A percentile compares a stretch with the other conserved stretches of the same genome.
Conservation (phyloP, 2,329 filamentous ascomycete genomes). For the Cordyceps cicadae region DNA sequence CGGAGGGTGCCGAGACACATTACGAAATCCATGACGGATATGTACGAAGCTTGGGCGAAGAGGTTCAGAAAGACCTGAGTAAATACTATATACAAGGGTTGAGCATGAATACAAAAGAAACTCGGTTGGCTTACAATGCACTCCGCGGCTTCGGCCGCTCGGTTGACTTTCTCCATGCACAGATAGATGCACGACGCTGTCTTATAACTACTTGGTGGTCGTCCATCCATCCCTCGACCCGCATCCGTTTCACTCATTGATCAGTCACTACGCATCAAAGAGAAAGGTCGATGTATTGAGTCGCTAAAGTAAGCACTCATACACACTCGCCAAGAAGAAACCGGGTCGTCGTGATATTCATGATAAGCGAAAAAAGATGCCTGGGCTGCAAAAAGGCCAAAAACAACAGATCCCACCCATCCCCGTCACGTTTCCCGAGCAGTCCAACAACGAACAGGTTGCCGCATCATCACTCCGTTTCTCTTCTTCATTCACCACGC, state of each 20-base stretch:
- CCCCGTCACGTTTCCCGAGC: neutral
- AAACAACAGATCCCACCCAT: neutral
- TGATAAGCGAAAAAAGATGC: neutral
- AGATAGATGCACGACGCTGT: too few species aligned
- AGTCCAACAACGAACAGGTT: neutral
- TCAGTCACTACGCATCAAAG: neutral
- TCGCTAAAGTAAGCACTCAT: neutral
- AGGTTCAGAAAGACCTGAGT: slow-evolving; percentile 25
- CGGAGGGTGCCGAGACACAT: slow-evolving; percentile 47
- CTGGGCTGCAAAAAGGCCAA: neutral
- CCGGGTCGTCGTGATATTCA: neutral
- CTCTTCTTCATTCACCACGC: neutral
- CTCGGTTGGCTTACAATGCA: too few species aligned
- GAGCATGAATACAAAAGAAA: neutral
- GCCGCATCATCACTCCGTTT: neutral
- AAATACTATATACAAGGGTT: too few species aligned
- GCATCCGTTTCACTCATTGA: too few species aligned
- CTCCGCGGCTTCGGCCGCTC: too few species aligned
- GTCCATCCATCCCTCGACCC: too few species aligned
- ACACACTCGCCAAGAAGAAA: neutral
- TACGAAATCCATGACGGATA: slow-evolving; percentile 47
- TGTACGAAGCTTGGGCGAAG: slow-evolving; percentile 49
- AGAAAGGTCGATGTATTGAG: neutral
- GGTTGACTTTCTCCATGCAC: too few species aligned
- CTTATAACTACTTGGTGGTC: too few species aligned